Base-by-base conservation (phyloP, 306 rosid species). In the Luffa aegyptiaca region DNA sequence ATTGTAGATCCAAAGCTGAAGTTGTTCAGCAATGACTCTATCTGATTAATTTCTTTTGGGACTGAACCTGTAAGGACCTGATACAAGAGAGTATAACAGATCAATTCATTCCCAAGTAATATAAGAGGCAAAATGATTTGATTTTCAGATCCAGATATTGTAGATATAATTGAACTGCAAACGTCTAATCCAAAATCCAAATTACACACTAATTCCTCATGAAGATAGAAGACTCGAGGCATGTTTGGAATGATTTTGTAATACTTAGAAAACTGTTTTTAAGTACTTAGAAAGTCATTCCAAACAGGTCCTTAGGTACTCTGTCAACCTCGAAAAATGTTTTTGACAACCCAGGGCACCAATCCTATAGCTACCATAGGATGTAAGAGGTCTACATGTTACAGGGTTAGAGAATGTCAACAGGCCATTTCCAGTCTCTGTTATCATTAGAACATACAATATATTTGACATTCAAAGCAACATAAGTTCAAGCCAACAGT, bases 31-130 rank as follows among this genome's bases (percentile, higher is more conserved):
- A 95, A 83, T 75, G 96, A 85, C 80, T 95, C 92, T 5, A 95
- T 89, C 76, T 92, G 97, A 80, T 89, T 90, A 53, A 91, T 89
- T 87, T 93, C 98, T 87, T 95, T 95, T 21, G 97, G 95, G 66
- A 91, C 82, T 37, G 97, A 91, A 17, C 86, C 97, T 3, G 97
- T 89, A 39, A 88, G 90, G 42, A 90, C 93, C 91, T 94, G 65
- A 48, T 6, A 35, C 78, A 74, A 49, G 58, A 72, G 31, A 11
- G 57, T 13, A 26, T 3, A 16, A 72, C 6, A 6, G 20, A 48
- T 44, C 5, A 44, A 42, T 42, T 69, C 35, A 42, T 42, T 69
- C 53, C 75, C 2, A 63, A 33, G 17, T 33, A 20, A 31, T 65
- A 37, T 4, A 62, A 62, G 18, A 20, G 37, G 31, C 5, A 66